Conservation (phyloP, 1,284 basidiomycete genomes). For the Microbotryomycetes sp. region DNA sequence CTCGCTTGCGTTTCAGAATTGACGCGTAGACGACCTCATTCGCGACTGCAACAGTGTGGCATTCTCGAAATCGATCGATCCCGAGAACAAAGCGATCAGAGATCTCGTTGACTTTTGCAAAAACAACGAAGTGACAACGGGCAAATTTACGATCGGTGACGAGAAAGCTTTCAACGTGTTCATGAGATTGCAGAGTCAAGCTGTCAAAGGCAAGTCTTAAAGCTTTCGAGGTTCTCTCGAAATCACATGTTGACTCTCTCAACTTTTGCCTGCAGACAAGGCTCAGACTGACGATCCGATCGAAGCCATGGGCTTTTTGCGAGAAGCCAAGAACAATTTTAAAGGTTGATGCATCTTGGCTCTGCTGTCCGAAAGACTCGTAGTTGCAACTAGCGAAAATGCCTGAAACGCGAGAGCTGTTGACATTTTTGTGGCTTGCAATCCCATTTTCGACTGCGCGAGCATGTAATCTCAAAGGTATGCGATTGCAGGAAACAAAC, state of each 20-base stretch:
- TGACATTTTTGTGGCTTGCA: neutral
- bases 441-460: neutral
- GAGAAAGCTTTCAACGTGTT: constrained; percentile 82
- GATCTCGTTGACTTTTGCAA: constrained; percentile 53
- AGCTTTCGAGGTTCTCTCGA: neutral
- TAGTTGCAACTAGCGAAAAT: too few relatives aligned
- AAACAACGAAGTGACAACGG: constrained; percentile 58
- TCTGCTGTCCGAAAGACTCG: too few relatives aligned
- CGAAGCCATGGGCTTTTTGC: constrained; percentile 23
- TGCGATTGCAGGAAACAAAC: too few relatives aligned
- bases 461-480: neutral
- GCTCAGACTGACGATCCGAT: constrained; percentile 17
- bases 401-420: neutral
- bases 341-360: neutral
- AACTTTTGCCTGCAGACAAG: constrained; percentile 8
- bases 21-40: constrained; percentile 19
- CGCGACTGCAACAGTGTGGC: constrained; percentile 34
- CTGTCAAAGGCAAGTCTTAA: constrained; percentile 16
- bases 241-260: neutral
- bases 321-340: constrained; percentile 23
- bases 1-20: too few relatives aligned
- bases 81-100: constrained; percentile 54
- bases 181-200: constrained; percentile 50
- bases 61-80: constrained; percentile 53
- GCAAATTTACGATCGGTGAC: constrained; percentile 73